phyloP scores from a whole-genome alignment of 192 early-diverging fungal species.

The Funneliformis mosseae region DNA sequence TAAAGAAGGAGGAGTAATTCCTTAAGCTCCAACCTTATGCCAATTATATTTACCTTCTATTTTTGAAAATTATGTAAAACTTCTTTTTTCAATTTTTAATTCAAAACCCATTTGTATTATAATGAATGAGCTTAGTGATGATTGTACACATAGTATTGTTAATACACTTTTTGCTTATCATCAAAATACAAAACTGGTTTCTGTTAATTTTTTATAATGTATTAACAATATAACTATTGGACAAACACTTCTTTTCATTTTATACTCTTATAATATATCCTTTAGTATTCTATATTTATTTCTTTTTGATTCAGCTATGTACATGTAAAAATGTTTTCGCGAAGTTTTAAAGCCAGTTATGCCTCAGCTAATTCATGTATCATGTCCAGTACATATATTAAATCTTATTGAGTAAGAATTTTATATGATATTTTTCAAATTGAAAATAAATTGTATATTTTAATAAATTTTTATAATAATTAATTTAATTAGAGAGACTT shows the following conservation, averaged over 20 bases:
- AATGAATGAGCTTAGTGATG: neutral
- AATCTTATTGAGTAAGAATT: constrained; percentile 4
- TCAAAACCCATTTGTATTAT: constrained; percentile 9
- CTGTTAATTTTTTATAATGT: neutral
- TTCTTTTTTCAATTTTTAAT: neutral
- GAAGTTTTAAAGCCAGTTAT: neutral
- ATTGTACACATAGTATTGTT: neutral
- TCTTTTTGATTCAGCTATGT: neutral
- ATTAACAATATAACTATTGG: neutral
- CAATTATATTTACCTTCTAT: neutral
- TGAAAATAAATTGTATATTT: too few relatives aligned
- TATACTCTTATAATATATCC: neutral
- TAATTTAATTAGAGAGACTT: too few relatives aligned
- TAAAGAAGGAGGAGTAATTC: constrained; percentile 3
- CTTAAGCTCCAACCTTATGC: neutral
- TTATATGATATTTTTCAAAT: neutral
- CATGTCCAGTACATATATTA: neutral
- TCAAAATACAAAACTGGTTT: constrained; percentile 7
- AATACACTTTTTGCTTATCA: neutral
- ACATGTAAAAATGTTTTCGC: neutral
- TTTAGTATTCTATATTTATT: neutral
- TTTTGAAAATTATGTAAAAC: neutral
- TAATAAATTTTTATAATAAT: too few relatives aligned
- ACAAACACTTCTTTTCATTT: neutral
- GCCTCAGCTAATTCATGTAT: neutral